These are phyloP conservation scores for Lentinula detonsa DNA, from an alignment of 768 basidiomycete species.

Conservation along the genomic window DNA sequence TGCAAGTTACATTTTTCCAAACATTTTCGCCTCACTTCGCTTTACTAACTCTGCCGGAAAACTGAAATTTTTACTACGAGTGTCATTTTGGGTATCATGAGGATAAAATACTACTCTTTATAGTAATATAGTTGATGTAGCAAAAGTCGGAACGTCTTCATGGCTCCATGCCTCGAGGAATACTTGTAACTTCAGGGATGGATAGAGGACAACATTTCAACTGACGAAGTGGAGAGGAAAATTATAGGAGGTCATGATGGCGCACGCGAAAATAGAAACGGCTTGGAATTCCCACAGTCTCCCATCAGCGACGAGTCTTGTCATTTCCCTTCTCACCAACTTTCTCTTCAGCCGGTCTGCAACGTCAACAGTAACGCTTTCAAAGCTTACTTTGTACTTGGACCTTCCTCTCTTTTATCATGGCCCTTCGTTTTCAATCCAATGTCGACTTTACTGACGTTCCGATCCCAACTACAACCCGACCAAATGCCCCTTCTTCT, in stretches of 20 bases:
- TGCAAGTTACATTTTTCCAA: neutral
- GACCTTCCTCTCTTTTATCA: slow-evolving; percentile 24
- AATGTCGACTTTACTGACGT: slow-evolving; percentile 54
- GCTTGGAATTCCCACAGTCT: neutral
- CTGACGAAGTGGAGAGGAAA: neutral
- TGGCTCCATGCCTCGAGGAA: neutral
- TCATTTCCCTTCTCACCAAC: neutral
- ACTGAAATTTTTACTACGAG: neutral
- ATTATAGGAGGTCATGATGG: neutral
- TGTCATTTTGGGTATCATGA: no score
- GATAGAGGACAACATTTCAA: neutral
- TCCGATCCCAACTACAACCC: slow-evolving; percentile 59
- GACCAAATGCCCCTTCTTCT: slow-evolving; percentile 36
- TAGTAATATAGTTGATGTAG: no score
- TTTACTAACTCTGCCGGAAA: no score
- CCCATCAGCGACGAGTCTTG: neutral
- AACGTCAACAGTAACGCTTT: slow-evolving; percentile 2
- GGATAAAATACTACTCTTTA: no score
- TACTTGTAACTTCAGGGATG: neutral
- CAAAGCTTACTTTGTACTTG: slow-evolving; percentile 12
- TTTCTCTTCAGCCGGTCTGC: slow-evolving; percentile 6
- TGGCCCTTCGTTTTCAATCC: slow-evolving; percentile 51
- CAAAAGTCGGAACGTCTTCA: no score
- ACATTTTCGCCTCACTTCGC: neutral
- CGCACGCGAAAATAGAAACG: neutral